phyloP scores from a whole-genome alignment of 495 filamentous ascomycete species.

The Hyaloscypha variabilis region DNA sequence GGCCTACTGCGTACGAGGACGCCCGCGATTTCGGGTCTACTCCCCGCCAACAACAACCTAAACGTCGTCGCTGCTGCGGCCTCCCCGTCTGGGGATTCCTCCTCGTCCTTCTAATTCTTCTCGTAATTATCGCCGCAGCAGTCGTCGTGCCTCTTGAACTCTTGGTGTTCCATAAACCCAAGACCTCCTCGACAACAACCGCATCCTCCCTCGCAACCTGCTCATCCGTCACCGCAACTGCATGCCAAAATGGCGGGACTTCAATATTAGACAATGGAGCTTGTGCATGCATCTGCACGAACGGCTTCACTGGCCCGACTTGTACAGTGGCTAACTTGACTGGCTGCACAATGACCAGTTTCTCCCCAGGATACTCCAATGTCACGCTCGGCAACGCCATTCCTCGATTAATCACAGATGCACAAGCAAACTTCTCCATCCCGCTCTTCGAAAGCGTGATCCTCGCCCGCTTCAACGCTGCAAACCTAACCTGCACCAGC shows the following conservation, averaged over 20 bases:
- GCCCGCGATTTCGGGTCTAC: background rate
- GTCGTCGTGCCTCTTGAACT: conserved; percentile 85
- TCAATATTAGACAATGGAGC: conserved; percentile 63
- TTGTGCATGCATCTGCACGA: conserved; percentile 86
- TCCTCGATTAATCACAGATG: conserved; percentile 66
- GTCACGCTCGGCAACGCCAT: conserved; percentile 82
- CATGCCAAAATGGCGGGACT: conserved; percentile 82
- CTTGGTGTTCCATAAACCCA: conserved; percentile 64
- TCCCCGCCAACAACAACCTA: background rate
- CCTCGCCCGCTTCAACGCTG: conserved; percentile 74
- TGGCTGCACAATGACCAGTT: conserved; percentile 71
- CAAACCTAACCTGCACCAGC: conserved; percentile 72
- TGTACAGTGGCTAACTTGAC: conserved; percentile 64
- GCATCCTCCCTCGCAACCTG: conserved; percentile 54
- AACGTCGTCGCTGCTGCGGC: conserved; percentile 63
- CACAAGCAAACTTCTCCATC: conserved; percentile 73
- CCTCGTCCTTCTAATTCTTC: conserved; percentile 63
- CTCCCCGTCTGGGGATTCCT: conserved; percentile 82
- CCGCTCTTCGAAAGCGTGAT: conserved; percentile 66
- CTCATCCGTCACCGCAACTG: conserved; percentile 30
- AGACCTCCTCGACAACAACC: conserved; percentile 26
- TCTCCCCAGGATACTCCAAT: conserved; percentile 37
- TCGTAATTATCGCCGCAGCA: conserved; percentile 83
- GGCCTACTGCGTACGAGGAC: conserved; percentile 20
- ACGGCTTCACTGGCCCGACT: conserved; percentile 79